These are phyloP conservation scores for Talaromyces liani DNA, from an alignment of 495 filamentous ascomycete genomes.

Conservation along the genomic window DNA sequence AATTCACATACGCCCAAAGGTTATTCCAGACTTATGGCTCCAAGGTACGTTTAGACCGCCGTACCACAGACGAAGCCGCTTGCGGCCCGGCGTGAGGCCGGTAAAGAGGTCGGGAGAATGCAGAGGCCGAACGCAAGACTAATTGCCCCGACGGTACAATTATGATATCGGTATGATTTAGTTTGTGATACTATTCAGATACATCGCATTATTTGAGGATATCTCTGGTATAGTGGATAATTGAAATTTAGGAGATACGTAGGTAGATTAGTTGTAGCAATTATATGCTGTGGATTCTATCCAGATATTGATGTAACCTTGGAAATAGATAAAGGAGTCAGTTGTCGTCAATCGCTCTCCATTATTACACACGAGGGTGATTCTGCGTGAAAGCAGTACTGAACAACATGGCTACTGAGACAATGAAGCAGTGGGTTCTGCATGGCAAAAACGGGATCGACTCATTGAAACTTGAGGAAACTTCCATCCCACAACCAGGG, in stretches of 20 bases:
- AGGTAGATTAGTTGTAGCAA: too few relatives aligned
- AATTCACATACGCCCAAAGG: too few relatives aligned
- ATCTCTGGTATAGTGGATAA: background rate
- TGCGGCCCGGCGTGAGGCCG: background rate
- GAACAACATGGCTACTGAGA: background rate
- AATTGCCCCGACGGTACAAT: background rate
- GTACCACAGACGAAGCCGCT: too few relatives aligned
- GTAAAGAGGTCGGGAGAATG: background rate
- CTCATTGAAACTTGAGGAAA: background rate
- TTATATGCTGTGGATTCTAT: too few relatives aligned
- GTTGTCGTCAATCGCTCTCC: too few relatives aligned
- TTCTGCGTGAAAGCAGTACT: background rate
- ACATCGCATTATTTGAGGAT: background rate
- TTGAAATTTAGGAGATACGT: background rate
- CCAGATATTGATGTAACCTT: too few relatives aligned
- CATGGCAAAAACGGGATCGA: background rate
- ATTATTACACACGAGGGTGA: too few relatives aligned
- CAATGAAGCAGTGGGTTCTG: background rate
- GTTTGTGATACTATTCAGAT: background rate
- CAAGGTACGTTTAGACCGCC: too few relatives aligned
- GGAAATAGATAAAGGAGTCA: too few relatives aligned
- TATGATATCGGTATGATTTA: background rate
- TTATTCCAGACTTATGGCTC: too few relatives aligned
- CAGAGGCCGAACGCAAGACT: background rate
- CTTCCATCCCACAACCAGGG: background rate